Evolutionary conservation across 1,139 yeast species (phyloP).

Genomic region (Taiozyma sp.): DNA sequence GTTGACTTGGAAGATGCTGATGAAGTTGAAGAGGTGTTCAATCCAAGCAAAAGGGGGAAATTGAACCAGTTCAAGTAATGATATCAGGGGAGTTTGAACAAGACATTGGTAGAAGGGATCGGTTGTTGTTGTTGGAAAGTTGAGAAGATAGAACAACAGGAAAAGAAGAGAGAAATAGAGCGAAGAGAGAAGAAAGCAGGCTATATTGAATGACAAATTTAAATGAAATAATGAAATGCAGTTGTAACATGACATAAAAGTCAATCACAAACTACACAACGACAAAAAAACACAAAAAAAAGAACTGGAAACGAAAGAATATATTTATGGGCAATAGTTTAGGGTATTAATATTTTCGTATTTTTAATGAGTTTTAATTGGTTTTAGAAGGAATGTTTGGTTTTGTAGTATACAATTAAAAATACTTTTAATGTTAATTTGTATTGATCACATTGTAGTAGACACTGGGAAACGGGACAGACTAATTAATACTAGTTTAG

Average conservation of each 20-base stretch:
- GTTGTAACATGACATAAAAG: background rate
- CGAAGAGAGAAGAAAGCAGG: background rate
- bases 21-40: conserved; percentile 14
- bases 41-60: conserved; percentile 3
- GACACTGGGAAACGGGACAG: background rate
- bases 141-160: no score
- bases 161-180: background rate
- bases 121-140: no score
- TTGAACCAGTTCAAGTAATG: background rate
- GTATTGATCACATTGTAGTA: background rate
- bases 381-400: background rate
- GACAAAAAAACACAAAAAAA: no score
- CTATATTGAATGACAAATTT: background rate
- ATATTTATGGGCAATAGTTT: background rate
- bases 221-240: background rate
- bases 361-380: background rate
- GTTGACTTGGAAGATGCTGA: conserved; percentile 4
- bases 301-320: background rate
- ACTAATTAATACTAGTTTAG: background rate
- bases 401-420: background rate
- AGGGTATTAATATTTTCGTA: background rate
- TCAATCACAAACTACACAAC: background rate
- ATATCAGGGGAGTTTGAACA: no score
- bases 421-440: background rate
- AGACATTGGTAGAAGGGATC: no score